These are phyloP conservation scores for Ogataea allantospora DNA, from an alignment of 805 yeast genomes.

Conservation along the genomic window DNA sequence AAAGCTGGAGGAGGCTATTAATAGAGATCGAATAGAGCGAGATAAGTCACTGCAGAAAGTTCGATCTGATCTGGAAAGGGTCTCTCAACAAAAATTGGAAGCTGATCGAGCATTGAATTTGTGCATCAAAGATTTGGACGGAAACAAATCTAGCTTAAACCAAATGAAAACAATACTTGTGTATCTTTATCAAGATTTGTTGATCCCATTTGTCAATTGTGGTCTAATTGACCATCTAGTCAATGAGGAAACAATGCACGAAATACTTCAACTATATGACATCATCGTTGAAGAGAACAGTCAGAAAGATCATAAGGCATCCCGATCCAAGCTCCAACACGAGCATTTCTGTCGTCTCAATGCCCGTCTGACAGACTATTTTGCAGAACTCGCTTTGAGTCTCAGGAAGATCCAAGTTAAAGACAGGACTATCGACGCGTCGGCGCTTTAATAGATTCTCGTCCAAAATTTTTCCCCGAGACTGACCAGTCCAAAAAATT, in stretches of 20 bases:
- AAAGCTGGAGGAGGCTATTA: not conserved
- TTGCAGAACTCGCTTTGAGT: constrained; percentile 14
- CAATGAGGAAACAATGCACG: not conserved
- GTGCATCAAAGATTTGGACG: not conserved
- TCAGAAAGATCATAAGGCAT: not conserved
- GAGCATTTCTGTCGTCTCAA: constrained; percentile 5
- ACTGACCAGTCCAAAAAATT: constrained; percentile 8
- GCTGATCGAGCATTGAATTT: not conserved
- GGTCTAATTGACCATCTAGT: constrained; percentile 1
- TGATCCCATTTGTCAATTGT: constrained; percentile 18
- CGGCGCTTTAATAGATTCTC: not conserved
- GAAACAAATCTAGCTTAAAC: not conserved
- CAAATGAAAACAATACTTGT: constrained; percentile 10
- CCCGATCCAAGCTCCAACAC: not conserved
- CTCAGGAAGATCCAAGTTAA: not conserved
- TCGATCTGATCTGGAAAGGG: not conserved
- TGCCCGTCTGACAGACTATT: constrained; percentile 7
- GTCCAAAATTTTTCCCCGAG: constrained; percentile 2
- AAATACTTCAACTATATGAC: constrained; percentile 8
- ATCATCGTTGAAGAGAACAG: constrained; percentile 1
- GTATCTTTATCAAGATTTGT: constrained; percentile 14
- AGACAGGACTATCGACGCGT: constrained; percentile 7
- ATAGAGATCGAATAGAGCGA: no score
- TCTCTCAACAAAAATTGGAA: not conserved
- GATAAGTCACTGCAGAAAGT: not conserved